A percentile compares a stretch with the other conserved stretches of the same genome.
These are phyloP conservation scores for Cladobotryum protrusum DNA, from an alignment of 2,329 filamentous ascomycete species.

Conservation along the genomic window DNA sequence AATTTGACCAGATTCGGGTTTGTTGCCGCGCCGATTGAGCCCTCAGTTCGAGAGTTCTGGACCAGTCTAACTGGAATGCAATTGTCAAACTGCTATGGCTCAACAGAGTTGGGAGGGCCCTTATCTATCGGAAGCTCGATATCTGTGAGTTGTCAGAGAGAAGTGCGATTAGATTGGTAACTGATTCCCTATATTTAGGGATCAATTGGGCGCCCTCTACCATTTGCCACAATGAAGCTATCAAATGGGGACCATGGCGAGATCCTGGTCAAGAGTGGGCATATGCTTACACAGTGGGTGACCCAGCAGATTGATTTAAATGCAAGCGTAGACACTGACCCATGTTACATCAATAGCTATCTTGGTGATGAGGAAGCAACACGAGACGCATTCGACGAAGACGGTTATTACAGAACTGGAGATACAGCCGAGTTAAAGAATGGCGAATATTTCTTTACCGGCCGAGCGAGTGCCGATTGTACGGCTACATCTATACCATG, in stretches of 20 bases:
- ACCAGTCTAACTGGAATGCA: slow-evolving; percentile 4
- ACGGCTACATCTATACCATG: too few species aligned
- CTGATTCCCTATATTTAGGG: background rate
- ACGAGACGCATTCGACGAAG: slow-evolving; percentile 64
- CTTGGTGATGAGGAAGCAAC: slow-evolving; percentile 62
- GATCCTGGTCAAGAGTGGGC: slow-evolving; percentile 10
- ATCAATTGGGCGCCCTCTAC: background rate
- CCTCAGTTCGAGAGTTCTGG: slow-evolving; percentile 9
- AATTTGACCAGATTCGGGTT: background rate
- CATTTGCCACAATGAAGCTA: background rate
- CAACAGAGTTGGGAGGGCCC: slow-evolving; percentile 7
- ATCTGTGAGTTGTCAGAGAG: background rate
- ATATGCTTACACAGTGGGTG: slow-evolving; percentile 3
- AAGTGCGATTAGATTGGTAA: too few species aligned
- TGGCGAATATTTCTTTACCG: slow-evolving; percentile 12
- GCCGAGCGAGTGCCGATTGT: slow-evolving; percentile 12
- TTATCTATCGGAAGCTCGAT: background rate
- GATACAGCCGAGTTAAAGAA: slow-evolving; percentile 67
- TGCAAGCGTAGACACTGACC: too few species aligned
- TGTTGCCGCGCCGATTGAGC: background rate
- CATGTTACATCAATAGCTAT: slow-evolving; percentile 4
- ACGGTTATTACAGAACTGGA: slow-evolving; percentile 88
- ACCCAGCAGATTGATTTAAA: too few species aligned
- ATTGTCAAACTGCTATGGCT: slow-evolving; percentile 10
- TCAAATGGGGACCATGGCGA: slow-evolving; percentile 13